Conservation (phyloP, 139 green algal genomes). For the Picochlorum sp. region DNA sequence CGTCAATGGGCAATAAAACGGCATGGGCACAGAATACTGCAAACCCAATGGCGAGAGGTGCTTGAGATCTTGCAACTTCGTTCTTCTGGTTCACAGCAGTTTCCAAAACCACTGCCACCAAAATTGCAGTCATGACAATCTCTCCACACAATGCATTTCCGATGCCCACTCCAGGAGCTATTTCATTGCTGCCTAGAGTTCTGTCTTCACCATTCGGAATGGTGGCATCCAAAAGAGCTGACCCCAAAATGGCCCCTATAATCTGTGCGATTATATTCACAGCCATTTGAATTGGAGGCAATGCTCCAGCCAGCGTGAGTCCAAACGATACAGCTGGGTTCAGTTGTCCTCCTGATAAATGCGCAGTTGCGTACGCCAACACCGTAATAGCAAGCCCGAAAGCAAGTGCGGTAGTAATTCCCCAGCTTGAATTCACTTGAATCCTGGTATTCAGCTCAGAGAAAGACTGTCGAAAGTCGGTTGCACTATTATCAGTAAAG, state of each 20-base stretch:
- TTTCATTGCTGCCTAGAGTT: conserved; percentile 9
- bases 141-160: conserved; percentile 22
- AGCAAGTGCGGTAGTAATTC: conserved; percentile 16
- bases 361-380: conserved; percentile 14
- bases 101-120: conserved; percentile 23
- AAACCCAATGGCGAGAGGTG: conserved; percentile 26
- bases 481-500: neutral
- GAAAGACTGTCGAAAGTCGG: neutral
- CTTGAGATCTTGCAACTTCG: neutral
- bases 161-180: neutral
- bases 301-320: neutral
- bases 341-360: conserved; percentile 17
- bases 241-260: conserved; percentile 21
- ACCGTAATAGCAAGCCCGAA: conserved; percentile 31
- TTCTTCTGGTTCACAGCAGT: conserved; percentile 9
- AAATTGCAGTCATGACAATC: conserved; percentile 12
- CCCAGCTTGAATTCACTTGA: neutral
- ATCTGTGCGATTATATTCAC: conserved; percentile 20
- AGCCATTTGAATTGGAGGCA: conserved; percentile 1
- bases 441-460: conserved; percentile 2
- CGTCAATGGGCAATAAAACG: conserved; percentile 20
- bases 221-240: conserved; percentile 14
- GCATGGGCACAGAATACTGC: conserved; percentile 26
- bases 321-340: conserved; percentile 15
- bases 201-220: conserved; percentile 1